Conservation (phyloP, 257 asterid genomes). For the Gynochthodes officinalis region DNA sequence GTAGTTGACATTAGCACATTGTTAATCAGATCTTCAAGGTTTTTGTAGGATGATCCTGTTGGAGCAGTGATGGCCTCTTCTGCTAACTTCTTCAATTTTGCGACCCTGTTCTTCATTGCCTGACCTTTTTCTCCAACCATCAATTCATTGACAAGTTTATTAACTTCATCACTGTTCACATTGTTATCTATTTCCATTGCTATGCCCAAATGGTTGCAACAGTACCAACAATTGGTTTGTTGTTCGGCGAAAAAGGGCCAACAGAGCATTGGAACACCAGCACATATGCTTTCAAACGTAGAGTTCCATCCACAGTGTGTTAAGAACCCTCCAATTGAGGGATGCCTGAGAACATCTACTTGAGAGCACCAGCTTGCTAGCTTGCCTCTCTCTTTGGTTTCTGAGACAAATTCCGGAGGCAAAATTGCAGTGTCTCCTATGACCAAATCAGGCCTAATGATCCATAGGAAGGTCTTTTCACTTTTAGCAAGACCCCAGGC, state of each 20-base stretch:
- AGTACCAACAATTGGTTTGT: conserved; percentile 26
- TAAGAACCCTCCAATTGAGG: conserved; percentile 23
- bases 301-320: conserved; percentile 38
- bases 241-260: conserved; percentile 30
- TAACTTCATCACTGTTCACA: conserved; percentile 18
- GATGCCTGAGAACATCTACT: conserved; percentile 23
- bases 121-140: conserved; percentile 25
- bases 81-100: conserved; percentile 19
- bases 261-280: conserved; percentile 30
- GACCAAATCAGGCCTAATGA: conserved; percentile 28
- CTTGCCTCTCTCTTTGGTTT: conserved; percentile 16
- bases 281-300: conserved; percentile 14
- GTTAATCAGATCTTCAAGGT: conserved; percentile 22
- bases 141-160: conserved; percentile 19
- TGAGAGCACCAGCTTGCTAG: conserved; percentile 33
- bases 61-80: conserved; percentile 12
- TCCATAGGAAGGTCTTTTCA: conserved; percentile 25
- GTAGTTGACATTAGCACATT: not conserved
- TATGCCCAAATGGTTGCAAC: conserved; percentile 16
- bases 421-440: conserved; percentile 20
- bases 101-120: conserved; percentile 17
- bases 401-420: conserved; percentile 19
- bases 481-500: conserved; percentile 32
- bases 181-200: conserved; percentile 27
- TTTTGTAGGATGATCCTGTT: conserved; percentile 19